Percentiles rank a stretch among this genome's conserved stretches.
phyloP scores from a whole-genome alignment of 805 yeast genomes.

The Torulaspora maleeae region DNA sequence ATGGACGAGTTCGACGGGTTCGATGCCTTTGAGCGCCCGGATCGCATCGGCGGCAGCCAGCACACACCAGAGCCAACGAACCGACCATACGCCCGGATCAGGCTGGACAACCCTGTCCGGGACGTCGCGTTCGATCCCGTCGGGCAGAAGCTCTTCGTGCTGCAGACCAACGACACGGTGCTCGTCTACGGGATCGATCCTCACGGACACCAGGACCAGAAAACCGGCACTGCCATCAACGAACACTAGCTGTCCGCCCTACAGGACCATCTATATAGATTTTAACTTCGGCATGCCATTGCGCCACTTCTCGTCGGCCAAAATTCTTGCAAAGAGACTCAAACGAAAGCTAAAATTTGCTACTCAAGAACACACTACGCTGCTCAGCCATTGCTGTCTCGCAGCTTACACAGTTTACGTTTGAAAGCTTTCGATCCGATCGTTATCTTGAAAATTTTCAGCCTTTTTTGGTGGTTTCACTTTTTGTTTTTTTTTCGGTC shows the following conservation, averaged over 20 bases:
- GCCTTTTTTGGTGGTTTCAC: conserved; percentile 6
- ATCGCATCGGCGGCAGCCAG: too few species aligned
- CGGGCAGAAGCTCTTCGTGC: conserved; percentile 9
- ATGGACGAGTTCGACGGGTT: conserved; percentile 14
- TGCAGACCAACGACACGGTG: conserved; percentile 16
- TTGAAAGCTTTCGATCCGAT: neutral
- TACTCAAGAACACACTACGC: neutral
- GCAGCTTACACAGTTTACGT: neutral
- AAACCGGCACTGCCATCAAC: too few species aligned
- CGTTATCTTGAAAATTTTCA: conserved; percentile 2
- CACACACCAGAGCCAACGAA: neutral
- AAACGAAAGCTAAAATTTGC: neutral
- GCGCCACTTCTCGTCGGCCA: neutral
- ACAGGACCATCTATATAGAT: neutral
- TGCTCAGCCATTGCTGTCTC: neutral
- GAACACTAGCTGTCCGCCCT: neutral
- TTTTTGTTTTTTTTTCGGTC: conserved; percentile 3
- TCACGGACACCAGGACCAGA: neutral
- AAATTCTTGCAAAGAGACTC: neutral
- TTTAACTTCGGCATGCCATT: neutral
- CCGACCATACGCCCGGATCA: conserved; percentile 11
- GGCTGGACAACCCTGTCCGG: conserved; percentile 12
- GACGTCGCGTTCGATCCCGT: conserved; percentile 14
- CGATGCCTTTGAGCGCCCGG: conserved; percentile 10
- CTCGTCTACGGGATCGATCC: conserved; percentile 4